Base-by-base conservation (phyloP, 2,329 filamentous ascomycete species). In the Colletotrichum limetticola region DNA sequence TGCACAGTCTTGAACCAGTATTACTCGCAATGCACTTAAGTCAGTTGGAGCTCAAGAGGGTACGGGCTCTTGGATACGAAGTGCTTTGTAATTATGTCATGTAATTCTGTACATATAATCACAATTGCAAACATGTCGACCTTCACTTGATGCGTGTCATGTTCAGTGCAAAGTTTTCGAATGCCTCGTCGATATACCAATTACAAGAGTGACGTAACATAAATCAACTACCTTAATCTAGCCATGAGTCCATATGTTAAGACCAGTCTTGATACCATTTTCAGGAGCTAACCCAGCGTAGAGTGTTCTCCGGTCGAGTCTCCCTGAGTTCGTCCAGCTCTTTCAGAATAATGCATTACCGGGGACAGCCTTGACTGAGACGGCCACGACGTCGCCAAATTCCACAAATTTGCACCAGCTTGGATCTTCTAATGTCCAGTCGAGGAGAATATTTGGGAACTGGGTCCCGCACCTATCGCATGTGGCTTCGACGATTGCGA, bases 1-100 rank as follows among this genome's bases (percentile, higher is more conserved):
- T 86, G 84, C 79, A 78, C 75, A 53, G 79, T 77, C 61, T 46
- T 78, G 66, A 86, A 85, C 77, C 78, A 79, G 56, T 85, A 76
- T 74, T 86, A 85, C 78, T 82, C 68, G 19, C 84, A 86, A 76
- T 86, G 84, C 75, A 69, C 83, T 70, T 85, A 79, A 62, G 42
- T 7, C 12, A 6, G 24, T 35, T 2, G 12, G 2, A 11, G 5
- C 1, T 8, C 3, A 5, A 14, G 24, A 4, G 2, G 6, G 8
- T 8, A 30, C 28, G 28, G 28, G 1, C 28, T 30, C 6, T 30
- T 30, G 28, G 32, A 35, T 12, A 35, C 11, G 32, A 3, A 35
- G 11, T 35, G 32, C 32, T 35, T 35, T 35, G 32, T 35, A 12
- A 35, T 35, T 12, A 35, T 11, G 11, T 35, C 19, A 49, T n/a